Evolutionary conservation across 768 basidiomycete species (phyloP).

Genomic region (Tulasnella sp.): DNA sequence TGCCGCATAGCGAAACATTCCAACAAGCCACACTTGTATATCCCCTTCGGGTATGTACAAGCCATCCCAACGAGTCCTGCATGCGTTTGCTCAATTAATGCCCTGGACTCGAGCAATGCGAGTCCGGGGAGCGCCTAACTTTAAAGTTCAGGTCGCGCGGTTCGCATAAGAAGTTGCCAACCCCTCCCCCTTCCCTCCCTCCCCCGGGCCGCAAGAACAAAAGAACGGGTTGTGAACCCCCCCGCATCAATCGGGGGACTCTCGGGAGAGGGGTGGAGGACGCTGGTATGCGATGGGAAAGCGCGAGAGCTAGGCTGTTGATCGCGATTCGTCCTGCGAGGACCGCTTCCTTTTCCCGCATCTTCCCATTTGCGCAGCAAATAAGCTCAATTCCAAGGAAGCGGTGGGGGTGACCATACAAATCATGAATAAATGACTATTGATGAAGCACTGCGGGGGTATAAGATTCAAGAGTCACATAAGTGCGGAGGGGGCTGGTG

Average conservation of each 20-base stretch:
- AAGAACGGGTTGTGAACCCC: too few relatives aligned
- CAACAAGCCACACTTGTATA: not conserved
- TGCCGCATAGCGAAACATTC: not conserved
- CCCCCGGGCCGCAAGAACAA: not conserved
- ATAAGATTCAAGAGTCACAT: slow-evolving; percentile 13
- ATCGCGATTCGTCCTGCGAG: not conserved
- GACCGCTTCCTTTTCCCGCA: not conserved
- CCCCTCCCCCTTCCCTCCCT: not conserved
- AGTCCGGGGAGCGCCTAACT: slow-evolving; percentile 3
- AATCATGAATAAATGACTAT: not conserved
- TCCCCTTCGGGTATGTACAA: not conserved
- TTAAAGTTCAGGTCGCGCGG: slow-evolving; percentile 5
- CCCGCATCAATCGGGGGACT: slow-evolving; percentile 9
- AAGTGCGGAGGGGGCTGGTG: not conserved
- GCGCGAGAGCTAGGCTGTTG: not conserved
- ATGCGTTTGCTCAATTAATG: not conserved
- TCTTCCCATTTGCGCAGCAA: not conserved
- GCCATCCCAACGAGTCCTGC: not conserved
- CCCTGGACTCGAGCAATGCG: not conserved
- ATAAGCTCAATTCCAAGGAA: not conserved
- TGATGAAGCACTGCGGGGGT: not conserved
- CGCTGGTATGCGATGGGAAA: not conserved
- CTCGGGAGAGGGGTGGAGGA: not conserved
- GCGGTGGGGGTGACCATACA: not conserved
- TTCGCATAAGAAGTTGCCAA: not conserved